These are phyloP conservation scores for Hydrangea macrophylla DNA, from an alignment of 148 eudicot genomes.

Conservation along the genomic window DNA sequence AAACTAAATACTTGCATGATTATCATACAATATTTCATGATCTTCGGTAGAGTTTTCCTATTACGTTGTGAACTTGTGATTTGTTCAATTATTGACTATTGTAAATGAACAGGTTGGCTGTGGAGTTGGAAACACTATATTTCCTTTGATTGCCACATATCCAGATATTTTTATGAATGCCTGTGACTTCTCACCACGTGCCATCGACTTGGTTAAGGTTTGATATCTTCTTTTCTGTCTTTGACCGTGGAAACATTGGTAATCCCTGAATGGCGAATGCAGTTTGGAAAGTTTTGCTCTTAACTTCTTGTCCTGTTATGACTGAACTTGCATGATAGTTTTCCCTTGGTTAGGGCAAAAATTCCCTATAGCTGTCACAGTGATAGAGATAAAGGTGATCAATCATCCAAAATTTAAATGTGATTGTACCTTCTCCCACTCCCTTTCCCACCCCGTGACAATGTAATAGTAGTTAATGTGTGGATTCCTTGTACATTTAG, in stretches of 20 bases:
- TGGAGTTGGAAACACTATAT: conserved; percentile 95
- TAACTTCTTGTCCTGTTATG: not conserved
- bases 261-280: not conserved
- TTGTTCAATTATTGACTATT: conserved; percentile 4
- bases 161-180: conserved; percentile 78
- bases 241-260: not conserved
- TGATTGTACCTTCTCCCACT: no score
- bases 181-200: conserved; percentile 94
- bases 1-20: not conserved
- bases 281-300: not conserved
- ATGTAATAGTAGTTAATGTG: no score
- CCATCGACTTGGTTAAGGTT: conserved; percentile 88
- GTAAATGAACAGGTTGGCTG: conserved; percentile 74
- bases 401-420: not conserved
- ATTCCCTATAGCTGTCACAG: not conserved
- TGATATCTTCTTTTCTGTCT: conserved; percentile 12
- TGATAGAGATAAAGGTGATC: not conserved
- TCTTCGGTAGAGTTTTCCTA: not conserved
- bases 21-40: not conserved
- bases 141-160: conserved; percentile 76
- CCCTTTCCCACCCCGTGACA: no score
- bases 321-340: conserved; percentile 1
- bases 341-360: not conserved
- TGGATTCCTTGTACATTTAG: no score
- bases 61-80: not conserved